Evolutionary conservation across 108 stramenopile species (phyloP), one percentile per base, ranked within the genome.

Genomic region (Conticribra guillardii): DNA sequence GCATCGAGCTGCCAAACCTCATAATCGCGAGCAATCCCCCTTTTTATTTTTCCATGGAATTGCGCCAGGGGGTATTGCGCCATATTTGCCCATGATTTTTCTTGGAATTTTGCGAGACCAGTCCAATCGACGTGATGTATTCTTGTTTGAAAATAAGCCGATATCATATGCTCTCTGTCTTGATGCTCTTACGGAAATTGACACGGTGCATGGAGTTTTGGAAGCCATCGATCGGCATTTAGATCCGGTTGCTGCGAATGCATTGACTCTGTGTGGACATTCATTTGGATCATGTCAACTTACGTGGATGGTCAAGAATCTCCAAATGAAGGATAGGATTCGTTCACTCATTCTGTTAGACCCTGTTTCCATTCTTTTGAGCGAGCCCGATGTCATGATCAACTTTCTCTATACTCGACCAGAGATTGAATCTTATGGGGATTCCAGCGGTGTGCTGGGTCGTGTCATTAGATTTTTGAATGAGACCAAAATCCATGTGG

Each of bases 31-130:
- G 21, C n/a, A 65, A 21, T 31, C 71, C 16, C 91, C 96, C 2
- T 73, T 90, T 21, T 55, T 96, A 4, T 94, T 94, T 71, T 89
- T 91, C 60, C 96, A 96, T 81, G 96, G 96, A 7, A 94, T 96
- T 49, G 89, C 89, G 8, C 91, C 91, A 26, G 83, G 87, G 58
- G 93, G 96, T 34, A 50, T 81, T 21, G 69, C 75, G 23, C 60
- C 81, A 7, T 95, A 96, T 63, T 29, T 91, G 2, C 93, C 91
- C 1, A 80, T 94, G 80, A 41, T 87, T 21, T 50, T 91, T 5
- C 69, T 76, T n/a, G 76, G 74, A 27, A 18, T 85, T 4, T 45
- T 53, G 28, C 48, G 52, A 41, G 69, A 65, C 14, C 68, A 75
- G 8, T 78, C 80, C 2, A 11, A 58, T 22, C 28, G 63, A 9